phyloP scores from a whole-genome alignment of 805 yeast genomes.

The Ogataea populi-albae region DNA sequence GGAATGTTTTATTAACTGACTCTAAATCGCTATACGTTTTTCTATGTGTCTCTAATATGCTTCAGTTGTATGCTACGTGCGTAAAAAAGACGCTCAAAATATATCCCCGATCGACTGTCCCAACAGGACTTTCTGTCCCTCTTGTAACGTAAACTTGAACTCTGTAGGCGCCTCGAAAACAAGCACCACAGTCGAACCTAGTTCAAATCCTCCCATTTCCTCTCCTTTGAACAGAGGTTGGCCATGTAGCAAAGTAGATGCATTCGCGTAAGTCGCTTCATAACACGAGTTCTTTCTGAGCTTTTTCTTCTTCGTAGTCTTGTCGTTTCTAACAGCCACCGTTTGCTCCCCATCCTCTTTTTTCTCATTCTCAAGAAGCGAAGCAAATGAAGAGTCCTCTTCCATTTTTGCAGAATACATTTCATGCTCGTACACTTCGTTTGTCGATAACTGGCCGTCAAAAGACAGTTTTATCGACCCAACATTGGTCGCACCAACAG shows the following conservation, averaged over 20 bases:
- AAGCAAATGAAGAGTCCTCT: neutral
- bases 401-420: constrained; percentile 23
- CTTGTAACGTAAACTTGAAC: constrained; percentile 65
- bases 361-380: too few relatives aligned
- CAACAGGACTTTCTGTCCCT: constrained; percentile 78
- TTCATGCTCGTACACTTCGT: constrained; percentile 62
- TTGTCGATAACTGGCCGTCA: constrained; percentile 86
- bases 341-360: neutral
- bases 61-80: too few relatives aligned
- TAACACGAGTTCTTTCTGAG: constrained; percentile 77
- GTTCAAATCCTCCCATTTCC: constrained; percentile 95
- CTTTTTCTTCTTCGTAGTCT: constrained; percentile 30
- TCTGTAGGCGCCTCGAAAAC: constrained; percentile 92
- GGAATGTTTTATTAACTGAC: too few relatives aligned
- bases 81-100: too few relatives aligned
- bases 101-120: constrained; percentile 70
- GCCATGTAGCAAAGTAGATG: constrained; percentile 76
- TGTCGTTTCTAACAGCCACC: constrained; percentile 3
- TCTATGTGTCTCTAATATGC: too few relatives aligned
- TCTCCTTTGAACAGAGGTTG: constrained; percentile 86
- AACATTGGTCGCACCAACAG: constrained; percentile 98
- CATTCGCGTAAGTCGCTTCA: constrained; percentile 88
- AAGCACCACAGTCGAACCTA: constrained; percentile 95
- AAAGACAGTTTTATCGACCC: constrained; percentile 92
- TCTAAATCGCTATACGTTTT: too few relatives aligned